Evolutionary conservation across 2,329 filamentous ascomycete genomes (phyloP).

Genomic region (Fusarium concolor): DNA sequence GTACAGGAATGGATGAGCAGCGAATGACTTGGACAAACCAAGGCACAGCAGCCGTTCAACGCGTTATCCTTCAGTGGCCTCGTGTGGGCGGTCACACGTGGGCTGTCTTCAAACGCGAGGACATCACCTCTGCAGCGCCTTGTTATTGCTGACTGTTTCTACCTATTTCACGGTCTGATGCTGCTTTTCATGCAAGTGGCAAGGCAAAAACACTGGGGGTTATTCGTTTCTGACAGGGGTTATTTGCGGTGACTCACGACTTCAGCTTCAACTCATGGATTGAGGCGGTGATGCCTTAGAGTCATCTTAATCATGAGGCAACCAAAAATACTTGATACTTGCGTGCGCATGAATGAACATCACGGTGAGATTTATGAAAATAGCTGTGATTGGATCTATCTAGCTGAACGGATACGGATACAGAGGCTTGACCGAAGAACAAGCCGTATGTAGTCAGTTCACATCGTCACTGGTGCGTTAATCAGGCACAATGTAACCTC

Average conservation of each 20-base stretch:
- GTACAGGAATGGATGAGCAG: conserved; percentile 12
- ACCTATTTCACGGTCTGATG: conserved; percentile 25
- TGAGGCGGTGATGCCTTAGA: conserved; percentile 23
- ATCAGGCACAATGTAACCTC: conserved; percentile 39
- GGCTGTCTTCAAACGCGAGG: conserved; percentile 6
- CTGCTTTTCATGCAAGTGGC: conserved; percentile 25
- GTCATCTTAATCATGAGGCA: conserved; percentile 20
- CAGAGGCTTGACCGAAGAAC: neutral
- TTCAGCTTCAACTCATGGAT: neutral
- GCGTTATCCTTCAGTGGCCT: conserved; percentile 23
- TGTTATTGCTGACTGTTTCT: conserved; percentile 20
- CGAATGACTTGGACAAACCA: conserved; percentile 28
- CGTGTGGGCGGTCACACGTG: conserved; percentile 38
- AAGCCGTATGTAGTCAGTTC: neutral
- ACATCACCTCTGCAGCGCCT: conserved; percentile 14
- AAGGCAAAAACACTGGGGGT: conserved; percentile 33
- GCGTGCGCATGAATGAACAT: neutral
- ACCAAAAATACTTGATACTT: neutral
- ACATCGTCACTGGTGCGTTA: conserved; percentile 30
- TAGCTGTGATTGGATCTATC: conserved; percentile 13
- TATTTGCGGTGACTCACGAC: conserved; percentile 35
- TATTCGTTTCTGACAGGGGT: conserved; percentile 23
- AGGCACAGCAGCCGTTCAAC: conserved; percentile 21
- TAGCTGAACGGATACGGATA: neutral
- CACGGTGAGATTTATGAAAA: neutral